These are phyloP conservation scores for Ceratocystis diversiconidia DNA, from an alignment of 2,329 filamentous ascomycete species.

Conservation along the genomic window DNA sequence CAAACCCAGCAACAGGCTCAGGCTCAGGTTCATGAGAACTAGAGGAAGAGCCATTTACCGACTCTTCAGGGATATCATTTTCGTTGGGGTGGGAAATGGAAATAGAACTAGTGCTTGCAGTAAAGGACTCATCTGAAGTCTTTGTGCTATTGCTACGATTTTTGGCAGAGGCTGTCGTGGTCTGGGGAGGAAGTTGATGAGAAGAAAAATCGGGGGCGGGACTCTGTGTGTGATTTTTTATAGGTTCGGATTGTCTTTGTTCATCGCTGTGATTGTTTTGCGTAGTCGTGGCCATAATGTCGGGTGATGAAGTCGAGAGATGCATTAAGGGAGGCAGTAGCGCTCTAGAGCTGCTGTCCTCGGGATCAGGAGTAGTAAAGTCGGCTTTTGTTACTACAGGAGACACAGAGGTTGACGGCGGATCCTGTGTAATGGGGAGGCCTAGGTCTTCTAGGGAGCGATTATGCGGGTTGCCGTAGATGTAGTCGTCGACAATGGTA, in stretches of 20 bases:
- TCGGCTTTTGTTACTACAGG: background rate
- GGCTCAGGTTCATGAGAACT: conserved; percentile 35
- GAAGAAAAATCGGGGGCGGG: background rate
- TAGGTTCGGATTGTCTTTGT: background rate
- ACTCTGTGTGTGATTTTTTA: background rate
- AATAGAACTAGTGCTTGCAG: conserved; percentile 42
- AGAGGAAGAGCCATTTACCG: conserved; percentile 29
- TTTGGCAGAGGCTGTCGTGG: background rate
- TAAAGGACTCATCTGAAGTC: conserved; percentile 38
- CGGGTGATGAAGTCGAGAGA: background rate
- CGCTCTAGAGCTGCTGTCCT: background rate
- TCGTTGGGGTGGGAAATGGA: conserved; percentile 35
- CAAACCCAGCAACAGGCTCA: conserved; percentile 40
- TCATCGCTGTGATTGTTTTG: background rate
- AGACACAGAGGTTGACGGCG: background rate
- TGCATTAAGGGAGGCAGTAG: background rate
- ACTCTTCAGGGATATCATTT: conserved; percentile 32
- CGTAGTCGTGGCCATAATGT: background rate
- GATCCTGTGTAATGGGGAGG: background rate
- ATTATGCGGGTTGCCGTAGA: conserved; percentile 19
- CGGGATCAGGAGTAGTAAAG: background rate
- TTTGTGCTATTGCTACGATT: conserved; percentile 16
- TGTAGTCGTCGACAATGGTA: background rate
- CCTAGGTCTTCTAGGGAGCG: background rate
- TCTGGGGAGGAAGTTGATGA: background rate